These are phyloP conservation scores for Magnusiomyces ingens DNA, from an alignment of 1,139 yeast species.

Conservation along the genomic window DNA sequence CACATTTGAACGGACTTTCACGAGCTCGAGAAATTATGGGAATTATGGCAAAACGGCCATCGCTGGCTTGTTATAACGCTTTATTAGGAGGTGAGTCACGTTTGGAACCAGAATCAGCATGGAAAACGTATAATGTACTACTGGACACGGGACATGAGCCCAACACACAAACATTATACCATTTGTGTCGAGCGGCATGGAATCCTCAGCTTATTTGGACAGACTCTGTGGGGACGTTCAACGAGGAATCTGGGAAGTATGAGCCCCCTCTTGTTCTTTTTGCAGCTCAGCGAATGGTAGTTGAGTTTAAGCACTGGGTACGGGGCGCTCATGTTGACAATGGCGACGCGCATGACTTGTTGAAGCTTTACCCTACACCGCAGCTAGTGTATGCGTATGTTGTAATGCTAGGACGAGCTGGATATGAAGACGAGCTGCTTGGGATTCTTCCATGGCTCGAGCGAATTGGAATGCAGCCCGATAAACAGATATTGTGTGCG, in stretches of 20 bases:
- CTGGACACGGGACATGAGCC: slow-evolving; percentile 23
- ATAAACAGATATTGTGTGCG: slow-evolving; percentile 29
- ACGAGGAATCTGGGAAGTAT: too few species aligned
- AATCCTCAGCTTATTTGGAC: slow-evolving; percentile 36
- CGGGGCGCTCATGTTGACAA: slow-evolving; percentile 27
- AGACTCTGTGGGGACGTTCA: slow-evolving; percentile 21
- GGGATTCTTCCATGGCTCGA: slow-evolving; percentile 56
- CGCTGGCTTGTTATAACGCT: slow-evolving; percentile 14
- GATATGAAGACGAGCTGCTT: slow-evolving; percentile 45
- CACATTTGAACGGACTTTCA: not conserved
- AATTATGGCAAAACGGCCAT: not conserved
- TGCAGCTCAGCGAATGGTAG: slow-evolving; percentile 57
- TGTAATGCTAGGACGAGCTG: slow-evolving; percentile 42
- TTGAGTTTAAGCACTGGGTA: slow-evolving; percentile 45
- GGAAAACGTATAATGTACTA: slow-evolving; percentile 27
- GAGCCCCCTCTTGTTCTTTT: slow-evolving; percentile 25
- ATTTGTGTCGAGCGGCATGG: slow-evolving; percentile 27
- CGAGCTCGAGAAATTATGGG: not conserved
- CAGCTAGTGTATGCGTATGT: slow-evolving; percentile 49
- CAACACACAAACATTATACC: slow-evolving; percentile 19
- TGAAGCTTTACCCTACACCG: slow-evolving; percentile 41
- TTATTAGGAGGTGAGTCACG: slow-evolving; percentile 18
- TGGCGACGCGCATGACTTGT: slow-evolving; percentile 28
- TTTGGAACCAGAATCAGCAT: slow-evolving; percentile 16
- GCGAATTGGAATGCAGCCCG: slow-evolving; percentile 43